Percentiles rank a stretch among this genome's conserved stretches.
Evolutionary conservation across 208 protist species (phyloP).

Genomic region (Leishmania aethiopica): DNA sequence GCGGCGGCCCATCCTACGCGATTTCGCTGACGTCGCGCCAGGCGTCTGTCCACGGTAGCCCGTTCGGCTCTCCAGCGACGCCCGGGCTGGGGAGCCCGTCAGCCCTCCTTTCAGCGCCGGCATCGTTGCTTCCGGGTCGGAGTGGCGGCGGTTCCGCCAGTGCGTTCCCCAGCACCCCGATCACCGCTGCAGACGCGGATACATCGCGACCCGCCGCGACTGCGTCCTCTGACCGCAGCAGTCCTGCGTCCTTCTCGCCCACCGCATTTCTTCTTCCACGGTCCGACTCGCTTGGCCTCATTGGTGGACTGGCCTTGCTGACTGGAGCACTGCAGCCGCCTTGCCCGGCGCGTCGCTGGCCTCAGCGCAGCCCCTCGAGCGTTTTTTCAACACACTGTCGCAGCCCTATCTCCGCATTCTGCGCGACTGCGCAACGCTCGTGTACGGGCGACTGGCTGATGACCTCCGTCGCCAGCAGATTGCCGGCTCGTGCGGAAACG

Average conservation of each 20-base stretch:
- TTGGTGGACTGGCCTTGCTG: background rate
- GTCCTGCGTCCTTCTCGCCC: conserved; percentile 16
- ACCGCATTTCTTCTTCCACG: background rate
- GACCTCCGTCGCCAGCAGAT: conserved; percentile 63
- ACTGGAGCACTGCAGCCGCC: background rate
- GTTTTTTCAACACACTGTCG: conserved; percentile 21
- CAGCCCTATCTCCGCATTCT: conserved; percentile 59
- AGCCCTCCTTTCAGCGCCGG: background rate
- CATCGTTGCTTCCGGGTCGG: background rate
- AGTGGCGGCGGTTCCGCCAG: background rate
- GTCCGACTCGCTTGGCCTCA: background rate
- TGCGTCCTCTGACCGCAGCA: conserved; percentile 15
- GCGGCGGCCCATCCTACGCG: conserved; percentile 1
- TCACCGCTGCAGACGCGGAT: background rate
- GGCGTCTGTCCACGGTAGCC: background rate
- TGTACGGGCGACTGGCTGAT: conserved; percentile 60
- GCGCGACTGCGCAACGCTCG: conserved; percentile 51
- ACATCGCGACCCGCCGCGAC: background rate
- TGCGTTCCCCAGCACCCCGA: background rate
- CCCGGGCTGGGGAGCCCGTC: conserved; percentile 18
- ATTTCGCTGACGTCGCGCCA: background rate
- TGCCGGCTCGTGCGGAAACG: conserved; percentile 66
- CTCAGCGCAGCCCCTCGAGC: conserved; percentile 7
- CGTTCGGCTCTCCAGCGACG: conserved; percentile 14
- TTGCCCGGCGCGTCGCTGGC: background rate